A percentile compares a stretch with the other conserved stretches of the same genome.
Evolutionary conservation across 208 protist species (phyloP).

Genomic region (Tritrichomonas foetus): DNA sequence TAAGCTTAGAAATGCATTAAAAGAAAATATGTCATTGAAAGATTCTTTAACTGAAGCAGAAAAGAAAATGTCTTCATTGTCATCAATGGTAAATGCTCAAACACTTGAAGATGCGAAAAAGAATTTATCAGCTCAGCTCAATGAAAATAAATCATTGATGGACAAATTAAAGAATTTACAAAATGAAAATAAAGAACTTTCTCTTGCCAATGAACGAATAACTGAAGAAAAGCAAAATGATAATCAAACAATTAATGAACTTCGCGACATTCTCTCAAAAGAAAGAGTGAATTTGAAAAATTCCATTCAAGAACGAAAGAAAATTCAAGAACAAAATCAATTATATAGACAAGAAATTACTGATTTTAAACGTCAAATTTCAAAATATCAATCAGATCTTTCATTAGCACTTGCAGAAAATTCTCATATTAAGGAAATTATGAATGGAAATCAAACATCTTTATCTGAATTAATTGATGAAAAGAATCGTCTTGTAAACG

Average conservation of each 20-base stretch:
- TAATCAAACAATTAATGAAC: not conserved
- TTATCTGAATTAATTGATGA: not conserved
- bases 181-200: not conserved
- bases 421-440: not conserved
- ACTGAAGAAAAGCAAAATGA: not conserved
- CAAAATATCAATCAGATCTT: not conserved
- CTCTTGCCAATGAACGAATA: not conserved
- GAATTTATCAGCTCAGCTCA: too few species aligned
- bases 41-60: not conserved
- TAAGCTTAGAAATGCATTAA: not conserved
- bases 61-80: not conserved
- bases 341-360: not conserved
- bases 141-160: not conserved
- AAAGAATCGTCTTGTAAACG: not conserved
- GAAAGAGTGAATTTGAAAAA: not conserved
- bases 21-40: not conserved
- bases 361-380: not conserved
- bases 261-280: not conserved
- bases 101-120: not conserved
- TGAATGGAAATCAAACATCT: not conserved
- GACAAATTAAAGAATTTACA: not conserved
- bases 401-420: not conserved
- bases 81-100: not conserved
- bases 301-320: not conserved
- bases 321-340: not conserved